Base-by-base conservation (phyloP, 495 filamentous ascomycete genomes). In the Astrothelium subdiscretum region DNA sequence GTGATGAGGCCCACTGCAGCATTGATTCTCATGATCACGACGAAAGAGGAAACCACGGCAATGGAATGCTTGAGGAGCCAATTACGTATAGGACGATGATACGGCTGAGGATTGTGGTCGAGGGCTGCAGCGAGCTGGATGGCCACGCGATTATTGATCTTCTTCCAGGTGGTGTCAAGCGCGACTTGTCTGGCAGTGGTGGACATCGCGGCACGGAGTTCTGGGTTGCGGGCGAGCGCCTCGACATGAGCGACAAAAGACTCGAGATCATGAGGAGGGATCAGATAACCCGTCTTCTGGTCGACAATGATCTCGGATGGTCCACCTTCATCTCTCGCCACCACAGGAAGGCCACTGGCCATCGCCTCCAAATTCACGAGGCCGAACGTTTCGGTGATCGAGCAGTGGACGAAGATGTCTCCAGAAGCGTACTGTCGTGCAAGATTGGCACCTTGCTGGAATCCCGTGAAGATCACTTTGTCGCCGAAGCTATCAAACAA, bases 371-470 rank as follows among this genome's bases (percentile, higher is more conserved):
- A 71, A 2, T 85, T 82, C 0, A 86, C 83, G 22, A 87, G 72
- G 1, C 84, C 84, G 67, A 87, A 87, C 0, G 83, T 86, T 68
- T 87, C 84, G 18, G 82, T 85, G 62, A 85, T 77, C 22, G 83
- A 86, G 70, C 81, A 84, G 63, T 87, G 84, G 15, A 87, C 69
- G 63, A 87, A 86, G 27, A 87, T 62, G 65, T 87, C 84, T 3
- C 78, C 82, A 0, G 77, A 78, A 3, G 84, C 83, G 68, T 86
- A 87, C 26, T 79, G 79, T 13, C 73, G 72, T 26, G 81, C 82
- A 18, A 87, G 72, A 0, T 75, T 71, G 31, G 74, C 74, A 15
- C 84, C 83, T 1, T 79, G 74, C 43, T 80, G 72, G 67, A 85
- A 81, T 0, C 84, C 84, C 2, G 80, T 78, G 64, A 86, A 87